Base-by-base conservation (phyloP, 192 early-diverging fungal species). In the Umbelopsis ramanniana region DNA sequence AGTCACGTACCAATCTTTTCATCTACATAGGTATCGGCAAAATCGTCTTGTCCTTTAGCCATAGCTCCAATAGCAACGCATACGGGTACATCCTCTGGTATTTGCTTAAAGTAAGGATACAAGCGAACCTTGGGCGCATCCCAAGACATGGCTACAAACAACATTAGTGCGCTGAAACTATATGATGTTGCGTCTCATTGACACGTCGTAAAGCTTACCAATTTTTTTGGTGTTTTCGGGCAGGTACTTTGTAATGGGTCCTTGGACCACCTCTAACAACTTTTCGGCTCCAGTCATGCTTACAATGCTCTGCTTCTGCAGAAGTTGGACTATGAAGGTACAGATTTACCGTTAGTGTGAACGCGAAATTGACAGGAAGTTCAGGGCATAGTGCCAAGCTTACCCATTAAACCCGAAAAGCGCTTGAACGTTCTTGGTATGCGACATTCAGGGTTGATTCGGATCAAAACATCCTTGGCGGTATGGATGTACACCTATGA, bases 401-500 rank as follows among this genome's bases (percentile, higher is more conserved):
- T 84, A 93, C 93, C 90, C 97, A 98, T 97, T 68, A 98, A 82
- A 12, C 97, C 97, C 68, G 93, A 93, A 79, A 99, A 99, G 66
- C 97, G 90, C 87, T 98, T 99, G 76, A 96, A 98, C 10, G 97
- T 99, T 79, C 97, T 88, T 26, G 97, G 97, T 74, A 99, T 99
- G 74, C 97, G 93, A 68, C 96, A 93, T 68, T 94, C 91, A 53
- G 97, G 97, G 80, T 94, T 96, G 23, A 99, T 92, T 82, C 96
- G 94, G 68, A 99, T 97, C 26, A 99, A 87, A 7, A 97, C 95
- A 73, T 94, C 92, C 76, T 90, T 92, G 57, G 89, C 87, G 7
- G 97, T 99, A 67, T 96, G 95, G 46, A 99, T 95, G 79, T 95
- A 99, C 35, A 99, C 92, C 83, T 78, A 74, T 17, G 23, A 7